These are phyloP conservation scores for Mrakia gelida DNA, from an alignment of 768 basidiomycete genomes.

Conservation along the genomic window DNA sequence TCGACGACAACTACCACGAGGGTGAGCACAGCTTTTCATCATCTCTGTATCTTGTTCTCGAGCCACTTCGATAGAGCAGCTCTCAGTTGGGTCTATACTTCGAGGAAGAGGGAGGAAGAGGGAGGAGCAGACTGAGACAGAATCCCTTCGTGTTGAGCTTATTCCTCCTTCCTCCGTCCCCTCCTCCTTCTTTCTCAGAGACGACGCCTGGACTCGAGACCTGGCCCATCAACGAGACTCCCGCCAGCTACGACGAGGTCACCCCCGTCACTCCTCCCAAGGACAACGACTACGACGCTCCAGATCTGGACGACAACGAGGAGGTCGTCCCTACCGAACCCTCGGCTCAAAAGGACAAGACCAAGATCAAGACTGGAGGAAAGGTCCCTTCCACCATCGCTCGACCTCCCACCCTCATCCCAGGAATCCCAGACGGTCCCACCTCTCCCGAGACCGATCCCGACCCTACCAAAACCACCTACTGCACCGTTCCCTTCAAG, in stretches of 20 bases:
- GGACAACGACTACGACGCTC: constrained; percentile 17
- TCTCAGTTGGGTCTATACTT: not conserved
- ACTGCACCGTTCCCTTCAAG: constrained; percentile 61
- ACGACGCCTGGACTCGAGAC: constrained; percentile 12
- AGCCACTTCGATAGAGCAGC: not conserved
- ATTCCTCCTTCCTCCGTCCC: not conserved
- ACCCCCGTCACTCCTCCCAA: constrained; percentile 11
- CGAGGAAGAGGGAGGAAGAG: not conserved
- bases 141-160: not conserved
- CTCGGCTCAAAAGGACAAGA: constrained; percentile 32
- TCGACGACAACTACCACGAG: constrained; percentile 35
- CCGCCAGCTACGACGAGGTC: not conserved
- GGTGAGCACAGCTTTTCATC: constrained; percentile 32
- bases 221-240: constrained; percentile 16
- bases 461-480: constrained; percentile 64
- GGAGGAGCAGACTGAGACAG: not conserved
- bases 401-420: constrained; percentile 31
- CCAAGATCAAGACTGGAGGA: constrained; percentile 14
- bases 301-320: constrained; percentile 34
- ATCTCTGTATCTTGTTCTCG: not conserved
- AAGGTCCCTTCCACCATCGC: constrained; percentile 13
- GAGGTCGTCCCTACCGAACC: constrained; percentile 31
- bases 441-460: constrained; percentile 66
- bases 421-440: constrained; percentile 38
- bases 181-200: not conserved